Evolutionary conservation across 2,329 filamentous ascomycete species (phyloP).

Genomic region (Alternaria brassicae): DNA sequence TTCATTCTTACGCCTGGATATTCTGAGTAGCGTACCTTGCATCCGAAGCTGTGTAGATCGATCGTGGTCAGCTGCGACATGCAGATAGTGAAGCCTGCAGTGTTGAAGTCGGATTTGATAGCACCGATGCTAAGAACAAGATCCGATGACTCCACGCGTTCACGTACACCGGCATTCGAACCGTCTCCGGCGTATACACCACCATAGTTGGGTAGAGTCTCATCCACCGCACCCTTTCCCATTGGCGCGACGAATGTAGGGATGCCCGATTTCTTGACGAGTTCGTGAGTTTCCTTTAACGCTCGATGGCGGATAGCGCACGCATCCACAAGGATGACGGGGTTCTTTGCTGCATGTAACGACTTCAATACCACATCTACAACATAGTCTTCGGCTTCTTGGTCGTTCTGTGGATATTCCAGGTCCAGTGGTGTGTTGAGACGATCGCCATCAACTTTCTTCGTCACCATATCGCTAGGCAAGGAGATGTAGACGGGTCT

Average conservation of each 20-base stretch:
- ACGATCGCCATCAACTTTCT: slow-evolving; percentile 76
- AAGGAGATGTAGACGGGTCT: slow-evolving; percentile 85
- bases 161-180: slow-evolving; percentile 69
- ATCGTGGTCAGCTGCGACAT: slow-evolving; percentile 79
- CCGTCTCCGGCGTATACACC: slow-evolving; percentile 86
- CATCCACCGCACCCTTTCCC: slow-evolving; percentile 85
- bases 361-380: slow-evolving; percentile 78
- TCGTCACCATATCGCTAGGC: slow-evolving; percentile 79
- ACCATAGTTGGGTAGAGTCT: slow-evolving; percentile 76
- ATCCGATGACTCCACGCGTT: slow-evolving; percentile 72
- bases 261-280: slow-evolving; percentile 75
- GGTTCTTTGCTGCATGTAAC: slow-evolving; percentile 74
- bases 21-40: slow-evolving; percentile 77
- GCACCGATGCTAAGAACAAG: slow-evolving; percentile 74
- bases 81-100: slow-evolving; percentile 80
- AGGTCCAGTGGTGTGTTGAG: slow-evolving; percentile 76
- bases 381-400: slow-evolving; percentile 79
- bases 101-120: slow-evolving; percentile 81
- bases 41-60: slow-evolving; percentile 77
- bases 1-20: slow-evolving; percentile 81
- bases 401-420: slow-evolving; percentile 68
- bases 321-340: slow-evolving; percentile 81
- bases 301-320: slow-evolving; percentile 81
- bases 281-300: slow-evolving; percentile 72
- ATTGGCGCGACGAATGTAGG: slow-evolving; percentile 90